Conservation (phyloP, 257 asterid genomes). For the Nicotiana sylvestris region DNA sequence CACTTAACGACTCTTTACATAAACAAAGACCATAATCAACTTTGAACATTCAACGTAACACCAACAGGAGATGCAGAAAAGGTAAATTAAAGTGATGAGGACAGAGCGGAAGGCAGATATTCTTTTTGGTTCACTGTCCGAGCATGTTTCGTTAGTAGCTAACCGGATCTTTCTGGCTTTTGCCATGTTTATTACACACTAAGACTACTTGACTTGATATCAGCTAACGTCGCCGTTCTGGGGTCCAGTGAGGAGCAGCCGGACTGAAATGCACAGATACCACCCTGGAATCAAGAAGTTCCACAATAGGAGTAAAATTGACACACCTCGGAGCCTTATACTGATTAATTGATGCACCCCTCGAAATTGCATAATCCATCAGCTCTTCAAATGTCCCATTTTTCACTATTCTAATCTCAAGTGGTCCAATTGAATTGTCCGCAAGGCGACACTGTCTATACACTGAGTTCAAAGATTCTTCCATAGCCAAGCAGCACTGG, state of each 20-base stretch:
- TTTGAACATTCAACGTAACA: conserved; percentile 13
- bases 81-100: neutral
- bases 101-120: neutral
- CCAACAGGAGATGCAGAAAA: conserved; percentile 5
- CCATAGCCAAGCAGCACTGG: conserved; percentile 53
- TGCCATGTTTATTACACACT: neutral
- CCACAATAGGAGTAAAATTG: conserved; percentile 57
- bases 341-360: conserved; percentile 85
- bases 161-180: neutral
- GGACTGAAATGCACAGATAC: conserved; percentile 63
- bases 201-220: neutral
- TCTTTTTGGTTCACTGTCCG: conserved; percentile 18
- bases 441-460: conserved; percentile 73
- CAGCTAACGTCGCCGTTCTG: conserved; percentile 36
- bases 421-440: conserved; percentile 72
- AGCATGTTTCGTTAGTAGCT: conserved; percentile 30
- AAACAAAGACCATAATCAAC: conserved; percentile 18
- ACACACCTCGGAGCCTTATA: conserved; percentile 90
- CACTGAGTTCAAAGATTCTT: conserved; percentile 66
- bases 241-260: conserved; percentile 54
- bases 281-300: conserved; percentile 65
- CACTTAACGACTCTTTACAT: neutral
- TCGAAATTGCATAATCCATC: conserved; percentile 77
- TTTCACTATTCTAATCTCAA: conserved; percentile 69
- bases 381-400: conserved; percentile 74